Base-by-base conservation (phyloP, 2,329 filamentous ascomycete genomes). In the Pseudohalonectria lignicola region DNA sequence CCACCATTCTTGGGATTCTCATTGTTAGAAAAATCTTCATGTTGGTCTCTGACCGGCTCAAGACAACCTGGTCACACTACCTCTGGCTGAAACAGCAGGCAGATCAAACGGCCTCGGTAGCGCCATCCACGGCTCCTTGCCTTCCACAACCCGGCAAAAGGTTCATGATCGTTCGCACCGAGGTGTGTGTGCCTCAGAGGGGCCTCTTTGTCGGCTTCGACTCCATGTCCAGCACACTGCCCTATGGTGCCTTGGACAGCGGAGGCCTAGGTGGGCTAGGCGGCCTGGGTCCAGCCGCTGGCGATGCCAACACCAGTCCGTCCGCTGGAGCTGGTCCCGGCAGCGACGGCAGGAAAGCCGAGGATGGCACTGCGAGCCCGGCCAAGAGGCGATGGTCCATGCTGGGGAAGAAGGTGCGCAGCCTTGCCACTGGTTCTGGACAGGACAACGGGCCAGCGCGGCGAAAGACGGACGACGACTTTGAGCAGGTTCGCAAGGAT, bases 151-250 rank as follows among this genome's bases (percentile, higher is more conserved):
- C 88, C 2, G 82, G 84, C 34, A 85, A 90, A 51, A 74, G 84
- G 43, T 84, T 95, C 43, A 76, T 94, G 58, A 94, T 95, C 49
- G 82, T 94, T 46, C 79, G 86, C 41, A 88, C 84, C 45, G 87
- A 94, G 43, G 51, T 71, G 17, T 63, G 62, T 32, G 49, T 56
- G 4, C 56, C 63, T 1, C 70, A 73, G 43, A 59, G 61, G 3
- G 67, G 67, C 6, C 54, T 74, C 29, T 8, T 47, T 41, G 43
- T 41, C 39, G 23, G 40, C 2, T 41, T 41, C 33, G 38, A 49
- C 45, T 37, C 41, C 3, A 26, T 43, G 13, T 17, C 20, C 15
- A 25, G 16, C 21, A 12, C 5, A 8, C 13, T 25, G 8, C 40
- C 21, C 10, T 25, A 30, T 43, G 47, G 56, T 26, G 51, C 57